Evolutionary conservation across 2,329 filamentous ascomycete species (phyloP), one percentile per base, ranked within the genome.

Genomic region (Colletotrichum sp.): DNA sequence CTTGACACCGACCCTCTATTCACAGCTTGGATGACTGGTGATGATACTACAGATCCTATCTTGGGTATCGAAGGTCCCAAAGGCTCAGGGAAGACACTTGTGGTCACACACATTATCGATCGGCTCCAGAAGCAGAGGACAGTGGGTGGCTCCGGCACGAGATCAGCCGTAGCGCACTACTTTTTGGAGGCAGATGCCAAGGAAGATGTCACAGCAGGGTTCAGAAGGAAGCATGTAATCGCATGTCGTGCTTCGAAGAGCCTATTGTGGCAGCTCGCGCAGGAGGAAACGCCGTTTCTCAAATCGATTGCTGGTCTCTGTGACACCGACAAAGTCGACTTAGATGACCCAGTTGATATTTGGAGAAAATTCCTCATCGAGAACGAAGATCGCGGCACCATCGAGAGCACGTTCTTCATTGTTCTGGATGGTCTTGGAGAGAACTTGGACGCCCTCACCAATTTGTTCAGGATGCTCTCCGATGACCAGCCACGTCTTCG

Each of bases 381-480:
- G 27, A 83, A 82, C 21, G 79, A 78, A 43, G 81, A 83, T 61
- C 75, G 79, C 3, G 67, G 76, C 34, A 79, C 80, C 58, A 69
- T 77, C 2, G 80, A 82, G 38, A 80, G 79, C 2, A 80, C 76
- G 2, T 82, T 83, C 70, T 82, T 80, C 70, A 67, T 83, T 21
- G 79, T 83, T 51, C 78, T 83, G 18, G 81, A 83, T 55, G 79
- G 78, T 0, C 58, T 81, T 4, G 77, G 80, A 27, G 65, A 62
- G 7, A 75, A 79, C 6, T 73, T 82, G 27, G 51, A 69, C 16
- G 29, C 29, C 2, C 63, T 79, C 29, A 38, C 79, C 2, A 74
- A 71, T 24, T 64, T 83, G 7, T 72, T 83, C 6, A 71, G 79
- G 36, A 78, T 51, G 66, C 71, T 82, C 18, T 76, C 74, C 11